Base-by-base conservation (phyloP, 768 basidiomycete genomes). In the Macrocybe gigantea region DNA sequence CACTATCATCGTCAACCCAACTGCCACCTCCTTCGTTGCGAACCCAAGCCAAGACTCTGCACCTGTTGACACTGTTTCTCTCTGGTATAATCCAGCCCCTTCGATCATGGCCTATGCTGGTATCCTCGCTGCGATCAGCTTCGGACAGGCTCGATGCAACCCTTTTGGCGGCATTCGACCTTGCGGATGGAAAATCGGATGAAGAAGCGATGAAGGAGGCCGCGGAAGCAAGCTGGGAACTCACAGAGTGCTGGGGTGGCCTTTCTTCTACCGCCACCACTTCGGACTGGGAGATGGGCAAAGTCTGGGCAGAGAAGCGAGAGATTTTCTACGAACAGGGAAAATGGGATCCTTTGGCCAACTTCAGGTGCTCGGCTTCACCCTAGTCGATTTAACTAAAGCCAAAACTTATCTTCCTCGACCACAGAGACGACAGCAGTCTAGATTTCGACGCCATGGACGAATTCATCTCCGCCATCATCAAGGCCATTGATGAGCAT, bases 391-490 rank as follows among this genome's bases (percentile, higher is more conserved):
- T 30, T 22, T 22, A 22, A 22, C 9, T 5, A 41, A 13, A 9
- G 5, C 2, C 14, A 41, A 41, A 41, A 22, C 40, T 41, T 9
- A 41, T 9, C 33, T 51, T 39, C 33, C 31, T 47, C n/a, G 29
- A 42, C 48, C 47, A 13, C 55, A 84, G 81, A 38, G 64, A 68
- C 44, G 75, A 79, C n/a, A 69, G 73, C 33, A 68, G 71, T 36
- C 75, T 98, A 33, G 83, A 90, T 60, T 97, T 99, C 60, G 85
- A 84, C 22, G 79, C 95, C 1, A 98, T 99, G 96, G 92, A 95
- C 61, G 77, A 70, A 14, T 98, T 94, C 66, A 93, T 98, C 71
- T 69, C 70, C 1, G 73, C 75, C 38, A 71, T 93, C 8, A 60
- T 94, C 5, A 61, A 67, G 6, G 73, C 86, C 4, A 73, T 97